phyloP scores from a whole-genome alignment of 108 stramenopile species.

The Pseudonitzschia multiseries region DNA sequence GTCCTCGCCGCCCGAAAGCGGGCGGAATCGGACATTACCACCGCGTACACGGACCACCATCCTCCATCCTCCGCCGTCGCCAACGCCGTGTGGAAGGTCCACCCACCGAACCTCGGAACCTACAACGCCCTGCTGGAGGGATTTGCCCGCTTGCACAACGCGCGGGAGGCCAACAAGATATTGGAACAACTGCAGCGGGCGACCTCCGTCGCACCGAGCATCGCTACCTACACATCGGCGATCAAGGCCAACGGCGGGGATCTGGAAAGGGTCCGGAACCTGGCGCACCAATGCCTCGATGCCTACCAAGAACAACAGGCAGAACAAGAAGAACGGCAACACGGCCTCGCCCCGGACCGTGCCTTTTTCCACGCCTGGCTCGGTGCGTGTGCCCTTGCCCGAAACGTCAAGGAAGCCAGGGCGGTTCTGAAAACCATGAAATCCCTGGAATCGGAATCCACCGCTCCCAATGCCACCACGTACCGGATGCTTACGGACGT shows the following conservation, averaged over 20 bases:
- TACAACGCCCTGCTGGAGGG: conserved; percentile 37
- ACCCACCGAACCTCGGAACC: conserved; percentile 5
- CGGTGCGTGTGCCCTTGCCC: conserved; percentile 13
- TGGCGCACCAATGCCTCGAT: conserved; percentile 22
- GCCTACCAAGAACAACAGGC: not conserved
- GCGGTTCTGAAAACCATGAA: conserved; percentile 4
- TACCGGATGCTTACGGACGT: conserved; percentile 14
- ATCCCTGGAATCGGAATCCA: not conserved
- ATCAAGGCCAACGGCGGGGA: conserved; percentile 34
- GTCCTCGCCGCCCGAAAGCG: not conserved
- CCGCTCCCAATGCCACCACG: conserved; percentile 12
- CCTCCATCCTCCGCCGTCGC: not conserved
- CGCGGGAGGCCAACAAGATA: conserved; percentile 24
- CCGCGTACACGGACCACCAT: not conserved
- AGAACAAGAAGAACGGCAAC: too few relatives aligned
- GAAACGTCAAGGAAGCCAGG: conserved; percentile 16
- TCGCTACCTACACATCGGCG: conserved; percentile 28
- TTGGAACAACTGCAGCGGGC: conserved; percentile 5
- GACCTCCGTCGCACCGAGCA: conserved; percentile 18
- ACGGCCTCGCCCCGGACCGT: conserved; percentile 15
- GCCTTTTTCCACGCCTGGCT: conserved; percentile 37
- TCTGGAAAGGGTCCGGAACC: conserved; percentile 14
- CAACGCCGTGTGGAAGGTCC: not conserved
- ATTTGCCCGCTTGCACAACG: conserved; percentile 26
- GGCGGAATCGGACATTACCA: not conserved